A percentile compares a stretch with the other conserved stretches of the same genome.
phyloP scores from a whole-genome alignment of 345 rosid genomes.

The Pistacia atlantica region DNA sequence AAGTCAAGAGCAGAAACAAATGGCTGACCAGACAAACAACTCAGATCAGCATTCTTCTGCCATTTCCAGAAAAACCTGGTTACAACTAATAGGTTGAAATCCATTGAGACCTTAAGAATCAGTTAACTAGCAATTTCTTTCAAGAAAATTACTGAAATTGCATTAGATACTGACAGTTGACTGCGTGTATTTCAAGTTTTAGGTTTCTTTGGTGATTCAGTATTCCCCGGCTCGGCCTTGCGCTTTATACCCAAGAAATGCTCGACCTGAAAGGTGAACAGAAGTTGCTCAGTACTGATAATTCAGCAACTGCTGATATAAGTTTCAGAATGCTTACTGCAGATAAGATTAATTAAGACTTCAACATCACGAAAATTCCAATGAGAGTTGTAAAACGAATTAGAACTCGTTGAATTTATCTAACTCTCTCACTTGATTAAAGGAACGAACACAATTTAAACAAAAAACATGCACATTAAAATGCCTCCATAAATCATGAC shows the following conservation, averaged over 20 bases:
- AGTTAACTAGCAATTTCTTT: background rate
- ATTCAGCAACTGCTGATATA: background rate
- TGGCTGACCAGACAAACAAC: background rate
- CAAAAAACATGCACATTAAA: background rate
- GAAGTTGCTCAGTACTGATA: background rate
- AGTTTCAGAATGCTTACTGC: background rate
- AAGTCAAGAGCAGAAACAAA: background rate
- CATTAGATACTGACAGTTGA: background rate
- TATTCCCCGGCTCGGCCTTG: constrained; percentile 53
- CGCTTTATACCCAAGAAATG: constrained; percentile 95
- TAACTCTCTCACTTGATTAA: too few relatives aligned
- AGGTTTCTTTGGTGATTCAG: constrained; percentile 56
- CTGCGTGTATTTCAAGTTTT: constrained; percentile 38
- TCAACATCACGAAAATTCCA: too few relatives aligned
- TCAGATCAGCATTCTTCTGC: background rate
- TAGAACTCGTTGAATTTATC: too few relatives aligned
- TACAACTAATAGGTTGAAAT: background rate
- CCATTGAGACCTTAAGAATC: background rate
- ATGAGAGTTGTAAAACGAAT: too few relatives aligned
- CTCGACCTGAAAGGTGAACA: constrained; percentile 62
- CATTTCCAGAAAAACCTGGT: background rate
- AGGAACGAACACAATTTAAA: too few relatives aligned
- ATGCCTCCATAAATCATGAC: background rate
- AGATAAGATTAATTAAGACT: background rate
- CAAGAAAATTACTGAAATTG: background rate